Base-by-base conservation (phyloP, 2,329 filamentous ascomycete species). In the Epichloe coenophiala region DNA sequence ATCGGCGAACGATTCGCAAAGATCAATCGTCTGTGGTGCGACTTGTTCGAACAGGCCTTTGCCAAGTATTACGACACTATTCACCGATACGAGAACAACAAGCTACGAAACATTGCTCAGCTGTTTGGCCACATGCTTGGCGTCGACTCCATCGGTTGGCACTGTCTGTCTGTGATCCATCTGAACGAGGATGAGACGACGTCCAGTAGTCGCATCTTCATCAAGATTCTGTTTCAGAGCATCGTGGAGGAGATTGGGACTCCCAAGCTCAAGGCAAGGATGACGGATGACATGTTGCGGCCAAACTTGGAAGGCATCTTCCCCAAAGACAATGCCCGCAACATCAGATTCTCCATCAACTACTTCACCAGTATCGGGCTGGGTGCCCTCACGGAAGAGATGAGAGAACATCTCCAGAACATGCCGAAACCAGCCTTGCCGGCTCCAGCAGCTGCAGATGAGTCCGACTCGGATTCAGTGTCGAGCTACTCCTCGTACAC, bases 331-430 rank as follows among this genome's bases (percentile, higher is more conserved):
- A 88, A 89, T 61, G 81, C 89, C 23, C 83, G 87, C 63, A 93
- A 96, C 68, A 89, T 90, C 39, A 83, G 91, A 49, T 98, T 98
- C 74, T 88, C 90, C 47, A 95, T 98, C 81, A 98, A 98, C 70
- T 98, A 96, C 75, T 97, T 98, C 67, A 98, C 93, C 9, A 93
- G 89, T 61, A 95, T 98, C 60, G 89, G 90, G 52, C 94, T 98
- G 86, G 93, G 93, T 63, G 81, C 80, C 23, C 76, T 98, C 54
- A 98, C 93, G 2, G 93, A 98, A 64, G 86, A 89, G 57, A 95
- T 96, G 88, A 83, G 93, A 66, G 88, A 94, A 61, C 82, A 84
- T 63, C 76, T 98, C 51, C 86, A 90, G 65, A 95, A 89, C 62
- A 80, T 94, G 68, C 90, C 90, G 12, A 93, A 94, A 63, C 89